A percentile compares a stretch with the other conserved stretches of the same genome.
These are phyloP conservation scores for Amoebophrya sp. DNA, from an alignment of 169 alveolate species.

Conservation along the genomic window DNA sequence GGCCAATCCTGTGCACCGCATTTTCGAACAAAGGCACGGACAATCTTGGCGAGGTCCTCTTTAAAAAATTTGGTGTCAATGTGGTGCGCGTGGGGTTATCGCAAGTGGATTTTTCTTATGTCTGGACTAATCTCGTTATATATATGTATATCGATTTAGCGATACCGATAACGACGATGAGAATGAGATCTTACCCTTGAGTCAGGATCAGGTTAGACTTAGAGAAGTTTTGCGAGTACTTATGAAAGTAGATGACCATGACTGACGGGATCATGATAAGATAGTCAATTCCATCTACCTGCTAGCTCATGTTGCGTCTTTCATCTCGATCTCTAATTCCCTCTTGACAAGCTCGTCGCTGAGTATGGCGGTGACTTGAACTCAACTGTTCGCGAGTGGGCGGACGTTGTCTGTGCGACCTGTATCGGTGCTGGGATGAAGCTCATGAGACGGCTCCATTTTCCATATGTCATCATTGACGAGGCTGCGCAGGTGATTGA, in stretches of 20 bases:
- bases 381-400: neutral
- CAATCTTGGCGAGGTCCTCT: neutral
- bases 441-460: neutral
- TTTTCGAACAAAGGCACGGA: conserved; percentile 27
- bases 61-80: neutral
- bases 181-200: neutral
- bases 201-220: neutral
- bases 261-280: no score
- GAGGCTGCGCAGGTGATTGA: conserved; percentile 29
- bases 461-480: neutral
- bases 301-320: neutral
- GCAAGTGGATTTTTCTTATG: neutral
- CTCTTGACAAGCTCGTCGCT: neutral
- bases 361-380: neutral
- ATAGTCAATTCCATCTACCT: neutral
- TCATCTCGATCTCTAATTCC: neutral
- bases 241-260: no score
- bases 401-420: conserved; percentile 27
- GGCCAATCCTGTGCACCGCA: conserved; percentile 23
- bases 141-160: neutral
- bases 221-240: neutral
- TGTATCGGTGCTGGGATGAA: neutral
- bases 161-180: neutral
- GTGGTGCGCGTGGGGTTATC: conserved; percentile 15
- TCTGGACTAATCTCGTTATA: neutral